A percentile compares a stretch with the other conserved stretches of the same genome.
Conservation (phyloP, 192 early-diverging fungal species). For the Gryganskiella cystojenkinii region DNA sequence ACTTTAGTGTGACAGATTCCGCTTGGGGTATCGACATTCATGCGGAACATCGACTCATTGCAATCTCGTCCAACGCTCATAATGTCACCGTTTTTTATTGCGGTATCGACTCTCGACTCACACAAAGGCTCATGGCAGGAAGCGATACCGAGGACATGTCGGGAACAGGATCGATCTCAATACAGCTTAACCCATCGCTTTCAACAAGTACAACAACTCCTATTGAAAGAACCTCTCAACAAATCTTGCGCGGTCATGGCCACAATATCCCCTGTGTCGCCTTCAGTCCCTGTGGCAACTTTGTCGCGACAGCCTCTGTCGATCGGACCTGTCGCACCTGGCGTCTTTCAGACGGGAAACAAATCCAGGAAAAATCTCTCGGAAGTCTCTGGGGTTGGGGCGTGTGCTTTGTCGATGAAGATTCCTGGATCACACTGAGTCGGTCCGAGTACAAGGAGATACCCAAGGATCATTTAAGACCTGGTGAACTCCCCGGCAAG, state of each 20-base stretch:
- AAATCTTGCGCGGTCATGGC: conserved; percentile 60
- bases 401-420: conserved; percentile 19
- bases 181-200: neutral
- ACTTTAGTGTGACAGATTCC: conserved; percentile 49
- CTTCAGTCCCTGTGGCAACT: conserved; percentile 65
- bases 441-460: conserved; percentile 23
- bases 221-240: conserved; percentile 11
- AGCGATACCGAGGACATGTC: neutral
- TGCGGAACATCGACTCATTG: conserved; percentile 59
- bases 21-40: conserved; percentile 73
- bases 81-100: conserved; percentile 58
- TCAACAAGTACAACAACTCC: neutral
- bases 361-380: conserved; percentile 36
- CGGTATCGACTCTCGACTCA: conserved; percentile 25
- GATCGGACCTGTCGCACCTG: conserved; percentile 65
- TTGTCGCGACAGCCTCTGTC: conserved; percentile 65
- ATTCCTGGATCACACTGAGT: conserved; percentile 20
- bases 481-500: conserved; percentile 32
- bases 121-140: conserved; percentile 1
- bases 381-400: conserved; percentile 38
- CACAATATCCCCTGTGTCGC: conserved; percentile 71
- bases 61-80: conserved; percentile 63
- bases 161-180: neutral
- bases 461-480: conserved; percentile 30
- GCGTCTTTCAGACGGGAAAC: conserved; percentile 51